Evolutionary conservation across 176 grass and related monocot species (phyloP), one percentile per base, ranked within the genome.

Genomic region (Triticum monococcum): DNA sequence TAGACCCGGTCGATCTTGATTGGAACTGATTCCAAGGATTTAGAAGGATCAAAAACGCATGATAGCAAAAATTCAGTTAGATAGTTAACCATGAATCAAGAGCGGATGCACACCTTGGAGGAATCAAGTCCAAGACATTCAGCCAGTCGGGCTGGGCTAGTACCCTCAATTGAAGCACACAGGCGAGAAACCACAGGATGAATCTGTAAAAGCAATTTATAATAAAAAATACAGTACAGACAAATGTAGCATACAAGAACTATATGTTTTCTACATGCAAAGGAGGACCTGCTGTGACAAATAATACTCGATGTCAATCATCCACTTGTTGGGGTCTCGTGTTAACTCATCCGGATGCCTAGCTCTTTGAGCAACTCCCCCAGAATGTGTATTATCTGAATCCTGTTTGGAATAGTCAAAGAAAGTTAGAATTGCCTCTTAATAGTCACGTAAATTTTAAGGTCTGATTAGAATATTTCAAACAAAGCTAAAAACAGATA

Each of bases 121-220:
- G 97, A 93, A 94, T 98, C 97, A 94, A 98, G 97, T 22, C 97
- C 94, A 52, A 99, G 78, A 91, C 97, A 99, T 77, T 99, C 97
- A 48, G 97, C 97, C 32, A 99, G 82, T 79, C 97, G 97, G 59
- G 94, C 94, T 33, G 94, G 94, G 77, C 94, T 97, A 79, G 97
- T 99, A 30, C 97, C 97, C 91, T 99, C 90, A 83, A 99, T 96
- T 40, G 97, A 99, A 88, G 97, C 97, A 71, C 92, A 99, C 36
- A 99, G 83, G 23, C 94, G 92, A 75, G 97, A 96, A 62, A 99
- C 92, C 3, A 98, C 97, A 81, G 97, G 92, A 99, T 99, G 97
- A 84, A 99, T 99, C 94, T 99, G 89, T 35, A 88, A 85, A 90
- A 83, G 72, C 57, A 87, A 81, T 76, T 75, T 64, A 81, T 28